phyloP scores from a whole-genome alignment of 768 basidiomycete species.

The Collybia mongolica region DNA sequence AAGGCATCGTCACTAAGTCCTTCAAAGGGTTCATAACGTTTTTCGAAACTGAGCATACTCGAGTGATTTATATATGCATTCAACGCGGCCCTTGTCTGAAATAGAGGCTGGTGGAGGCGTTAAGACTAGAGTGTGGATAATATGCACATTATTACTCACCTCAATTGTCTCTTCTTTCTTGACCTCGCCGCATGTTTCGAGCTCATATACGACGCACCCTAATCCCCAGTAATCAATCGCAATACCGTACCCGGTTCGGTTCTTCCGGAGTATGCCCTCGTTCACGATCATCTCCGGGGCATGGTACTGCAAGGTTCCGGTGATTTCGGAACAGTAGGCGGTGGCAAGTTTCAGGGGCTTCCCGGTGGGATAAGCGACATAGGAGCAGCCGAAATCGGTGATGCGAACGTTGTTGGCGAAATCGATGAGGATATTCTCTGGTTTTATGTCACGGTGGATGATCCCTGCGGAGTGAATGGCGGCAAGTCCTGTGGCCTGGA shows the following conservation, averaged over 20 bases:
- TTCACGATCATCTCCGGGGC: slow-evolving; percentile 39
- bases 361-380: slow-evolving; percentile 9
- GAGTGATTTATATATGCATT: slow-evolving; percentile 19
- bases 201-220: slow-evolving; percentile 39
- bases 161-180: too few species aligned
- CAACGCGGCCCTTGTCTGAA: slow-evolving; percentile 21
- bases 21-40: slow-evolving; percentile 21
- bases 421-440: slow-evolving; percentile 67
- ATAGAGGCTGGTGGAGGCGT: slow-evolving; percentile 26
- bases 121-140: not conserved
- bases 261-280: slow-evolving; percentile 3
- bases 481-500: slow-evolving; percentile 35
- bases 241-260: slow-evolving; percentile 24
- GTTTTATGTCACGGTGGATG: slow-evolving; percentile 69
- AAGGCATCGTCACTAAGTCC: slow-evolving; percentile 19
- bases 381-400: slow-evolving; percentile 39
- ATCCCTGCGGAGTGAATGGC: slow-evolving; percentile 58
- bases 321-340: slow-evolving; percentile 20
- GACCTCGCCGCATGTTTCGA: slow-evolving; percentile 23
- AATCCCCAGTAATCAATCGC: slow-evolving; percentile 41
- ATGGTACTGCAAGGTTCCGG: slow-evolving; percentile 35
- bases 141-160: slow-evolving; percentile 15
- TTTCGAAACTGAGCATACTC: slow-evolving; percentile 1
- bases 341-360: slow-evolving; percentile 11
- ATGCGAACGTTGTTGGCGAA: slow-evolving; percentile 35